Conservation (phyloP, 225 moss, liverwort and hornwort species). For the Physcomitrellopsis africana region DNA sequence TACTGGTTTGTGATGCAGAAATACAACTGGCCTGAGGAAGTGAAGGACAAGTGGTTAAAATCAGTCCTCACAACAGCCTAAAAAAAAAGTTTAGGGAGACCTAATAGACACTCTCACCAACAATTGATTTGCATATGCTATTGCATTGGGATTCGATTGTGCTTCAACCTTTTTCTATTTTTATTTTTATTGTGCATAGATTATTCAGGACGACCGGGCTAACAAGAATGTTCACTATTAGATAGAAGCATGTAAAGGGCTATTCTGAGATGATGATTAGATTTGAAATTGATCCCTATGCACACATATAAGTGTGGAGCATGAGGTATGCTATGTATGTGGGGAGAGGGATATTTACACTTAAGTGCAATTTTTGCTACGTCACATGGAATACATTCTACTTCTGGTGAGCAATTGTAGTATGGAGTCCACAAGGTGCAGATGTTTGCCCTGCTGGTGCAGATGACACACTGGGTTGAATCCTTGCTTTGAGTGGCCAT, state of each 20-base stretch:
- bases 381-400: no score
- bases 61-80: constrained; percentile 47
- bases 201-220: constrained; percentile 10
- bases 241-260: neutral
- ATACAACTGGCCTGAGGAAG: constrained; percentile 52
- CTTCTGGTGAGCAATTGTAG: no score
- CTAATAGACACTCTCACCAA: neutral
- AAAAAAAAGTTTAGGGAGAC: constrained; percentile 2
- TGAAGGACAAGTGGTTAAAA: constrained; percentile 57
- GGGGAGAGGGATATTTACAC: no score
- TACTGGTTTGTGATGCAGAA: constrained; percentile 38
- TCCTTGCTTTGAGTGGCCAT: no score
- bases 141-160: neutral
- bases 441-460: no score
- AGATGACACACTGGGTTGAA: no score
- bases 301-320: neutral
- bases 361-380: no score
- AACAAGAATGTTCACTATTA: neutral
- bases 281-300: neutral
- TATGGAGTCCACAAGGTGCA: no score
- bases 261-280: neutral
- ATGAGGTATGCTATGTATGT: no score
- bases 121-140: constrained; percentile 1
- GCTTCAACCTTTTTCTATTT: neutral
- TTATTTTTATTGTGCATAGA: neutral